Conservation (phyloP, 352 stramenopile genomes). For the Pythium rhizo-oryzae region DNA sequence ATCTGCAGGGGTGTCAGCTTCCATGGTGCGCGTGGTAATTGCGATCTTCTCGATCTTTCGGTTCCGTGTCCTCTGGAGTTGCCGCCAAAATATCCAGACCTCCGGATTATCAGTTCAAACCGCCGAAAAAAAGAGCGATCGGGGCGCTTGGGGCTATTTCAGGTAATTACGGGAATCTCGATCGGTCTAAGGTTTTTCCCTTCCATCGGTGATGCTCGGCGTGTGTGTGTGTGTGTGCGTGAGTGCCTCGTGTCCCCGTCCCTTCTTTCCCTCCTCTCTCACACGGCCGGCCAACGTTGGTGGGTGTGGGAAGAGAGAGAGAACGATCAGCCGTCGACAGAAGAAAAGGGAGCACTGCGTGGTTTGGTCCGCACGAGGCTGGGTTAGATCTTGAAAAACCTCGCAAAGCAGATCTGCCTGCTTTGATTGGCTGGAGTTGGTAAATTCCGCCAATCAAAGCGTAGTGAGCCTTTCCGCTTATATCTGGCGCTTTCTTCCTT, state of each 20-base stretch:
- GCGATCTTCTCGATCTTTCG: constrained; percentile 21
- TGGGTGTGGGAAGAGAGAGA: constrained; percentile 22
- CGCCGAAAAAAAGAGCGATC: constrained; percentile 4
- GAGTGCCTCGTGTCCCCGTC: constrained; percentile 9
- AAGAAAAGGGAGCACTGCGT: constrained; percentile 30
- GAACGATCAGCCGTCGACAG: constrained; percentile 19
- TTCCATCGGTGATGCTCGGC: constrained; percentile 2
- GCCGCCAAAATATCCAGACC: constrained; percentile 23
- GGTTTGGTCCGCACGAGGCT: constrained; percentile 13
- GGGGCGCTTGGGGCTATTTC: not conserved
- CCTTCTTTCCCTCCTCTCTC: constrained; percentile 28
- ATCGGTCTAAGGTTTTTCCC: constrained; percentile 13
- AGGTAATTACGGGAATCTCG: constrained; percentile 6
- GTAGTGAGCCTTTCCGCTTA: constrained; percentile 28
- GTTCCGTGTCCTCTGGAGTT: constrained; percentile 9
- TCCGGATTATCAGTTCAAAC: constrained; percentile 11
- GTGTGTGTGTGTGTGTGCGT: constrained; percentile 13
- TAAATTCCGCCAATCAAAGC: constrained; percentile 41
- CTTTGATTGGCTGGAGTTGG: constrained; percentile 33
- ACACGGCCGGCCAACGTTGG: constrained; percentile 7
- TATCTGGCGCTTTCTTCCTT: constrained; percentile 46
- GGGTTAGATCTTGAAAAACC: constrained; percentile 34
- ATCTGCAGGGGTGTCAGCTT: not conserved
- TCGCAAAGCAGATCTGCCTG: not conserved
- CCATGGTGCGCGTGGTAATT: not conserved